Base-by-base conservation (phyloP, 2,329 filamentous ascomycete genomes). In the Fusarium papillatum region DNA sequence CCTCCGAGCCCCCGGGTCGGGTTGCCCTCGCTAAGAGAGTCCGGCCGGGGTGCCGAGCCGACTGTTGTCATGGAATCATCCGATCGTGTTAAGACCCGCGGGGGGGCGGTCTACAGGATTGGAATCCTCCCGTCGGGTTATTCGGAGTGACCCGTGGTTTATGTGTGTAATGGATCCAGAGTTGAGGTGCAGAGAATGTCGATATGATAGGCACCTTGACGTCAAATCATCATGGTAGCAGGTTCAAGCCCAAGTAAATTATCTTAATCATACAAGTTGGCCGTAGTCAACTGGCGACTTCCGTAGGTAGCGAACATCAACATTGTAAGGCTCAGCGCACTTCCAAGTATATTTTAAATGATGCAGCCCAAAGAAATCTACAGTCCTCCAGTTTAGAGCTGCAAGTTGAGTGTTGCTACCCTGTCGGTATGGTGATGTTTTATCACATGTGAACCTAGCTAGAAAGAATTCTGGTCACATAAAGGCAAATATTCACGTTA, bases 1-100 rank as follows among this genome's bases (percentile, higher is more conserved):
- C 48, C 26, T 24, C 62, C 62, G 34, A 43, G 9, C 64, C 50
- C 34, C 48, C 50, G 50, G 64, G 64, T 66, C 64, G 38, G 50
- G 38, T 66, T 66, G 36, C 26, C 63, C 50, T 38, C 14, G 55
- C 24, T 43, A 19, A 36, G 64, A 24, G 17, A 19, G 26, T 39
- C 64, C 38, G 39, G 64, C 38, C 13, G 17, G 34, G 64, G 34
- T 36, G 29, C 63, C 50, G 24, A 29, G 46, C 29, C n/a, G 43
- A 6, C 43, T 48, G n/a, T 64, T 50, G n/a, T 64, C 61, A 43
- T 41, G 22, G n/a, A n/a, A 43, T 62, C 57, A 22, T 31, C 38
- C 59, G 22, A 43, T 43, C 38, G 10, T 61, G 22, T 19, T 41
- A 16, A 43, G 38, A 17, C 36, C 26, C 17, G 34, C 22, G 10